Percentiles rank a stretch among this genome's conserved stretches.
phyloP scores from a whole-genome alignment of 1,139 yeast species.

The Geotrichum candidum region DNA sequence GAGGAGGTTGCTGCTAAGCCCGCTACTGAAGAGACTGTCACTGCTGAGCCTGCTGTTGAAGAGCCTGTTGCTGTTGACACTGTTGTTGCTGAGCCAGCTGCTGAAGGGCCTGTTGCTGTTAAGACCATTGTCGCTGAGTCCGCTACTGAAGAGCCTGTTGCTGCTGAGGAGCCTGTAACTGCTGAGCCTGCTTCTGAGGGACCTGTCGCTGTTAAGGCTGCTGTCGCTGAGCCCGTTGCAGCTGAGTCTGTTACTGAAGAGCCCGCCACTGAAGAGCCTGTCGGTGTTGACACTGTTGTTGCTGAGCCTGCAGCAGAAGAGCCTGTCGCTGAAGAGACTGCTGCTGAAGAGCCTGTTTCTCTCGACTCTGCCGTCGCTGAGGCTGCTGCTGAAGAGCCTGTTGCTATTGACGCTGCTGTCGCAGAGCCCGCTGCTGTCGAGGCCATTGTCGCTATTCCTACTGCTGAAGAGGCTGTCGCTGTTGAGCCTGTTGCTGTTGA shows the following conservation, averaged over 20 bases:
- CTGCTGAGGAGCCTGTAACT: too few species aligned
- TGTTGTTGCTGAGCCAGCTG: not conserved
- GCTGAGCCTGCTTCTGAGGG: not conserved
- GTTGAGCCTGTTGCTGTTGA: too few species aligned
- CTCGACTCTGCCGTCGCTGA: slow-evolving; percentile 2
- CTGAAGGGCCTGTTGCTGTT: not conserved
- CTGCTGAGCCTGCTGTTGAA: not conserved
- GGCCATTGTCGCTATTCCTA: too few species aligned
- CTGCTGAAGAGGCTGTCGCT: too few species aligned
- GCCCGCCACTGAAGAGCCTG: not conserved
- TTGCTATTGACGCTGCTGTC: not conserved
- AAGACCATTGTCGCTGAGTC: not conserved
- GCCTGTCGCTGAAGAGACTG: not conserved
- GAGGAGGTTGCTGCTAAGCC: not conserved
- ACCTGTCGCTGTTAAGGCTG: not conserved
- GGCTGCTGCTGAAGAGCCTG: not conserved
- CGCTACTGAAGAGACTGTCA: not conserved
- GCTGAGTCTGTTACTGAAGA: not conserved
- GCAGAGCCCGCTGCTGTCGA: too few species aligned
- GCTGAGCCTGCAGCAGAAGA: not conserved
- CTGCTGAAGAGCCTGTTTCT: not conserved
- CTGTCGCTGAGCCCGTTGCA: not conserved
- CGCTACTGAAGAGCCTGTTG: not conserved
- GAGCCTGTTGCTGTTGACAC: not conserved
- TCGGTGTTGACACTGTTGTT: not conserved